Evolutionary conservation across 495 filamentous ascomycete species (phyloP).

Genomic region (Hypoxylon cercidicola): DNA sequence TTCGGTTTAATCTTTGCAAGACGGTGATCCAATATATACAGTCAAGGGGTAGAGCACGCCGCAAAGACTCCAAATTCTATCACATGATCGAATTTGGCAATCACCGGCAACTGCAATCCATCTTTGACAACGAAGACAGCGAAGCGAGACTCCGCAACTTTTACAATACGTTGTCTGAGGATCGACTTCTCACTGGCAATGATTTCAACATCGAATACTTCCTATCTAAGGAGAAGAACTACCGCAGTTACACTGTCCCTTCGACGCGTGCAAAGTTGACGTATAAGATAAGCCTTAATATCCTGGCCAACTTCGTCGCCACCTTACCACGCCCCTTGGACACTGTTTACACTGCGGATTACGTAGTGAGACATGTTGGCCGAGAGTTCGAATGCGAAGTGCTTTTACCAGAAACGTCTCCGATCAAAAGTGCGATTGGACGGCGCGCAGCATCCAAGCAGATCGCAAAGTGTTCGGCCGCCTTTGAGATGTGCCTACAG

Average conservation of each 20-base stretch:
- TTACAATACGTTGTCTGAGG: constrained; percentile 78
- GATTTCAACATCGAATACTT: constrained; percentile 66
- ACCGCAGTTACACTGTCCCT: constrained; percentile 69
- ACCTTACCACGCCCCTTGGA: constrained; percentile 70
- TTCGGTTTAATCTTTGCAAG: constrained; percentile 88
- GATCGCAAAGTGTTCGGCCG: constrained; percentile 88
- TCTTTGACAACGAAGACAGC: constrained; percentile 65
- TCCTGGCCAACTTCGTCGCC: constrained; percentile 69
- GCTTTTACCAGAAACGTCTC: constrained; percentile 79
- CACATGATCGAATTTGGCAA: constrained; percentile 84
- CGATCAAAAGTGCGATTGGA: constrained; percentile 74
- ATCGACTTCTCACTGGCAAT: constrained; percentile 74
- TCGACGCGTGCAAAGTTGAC: constrained; percentile 83
- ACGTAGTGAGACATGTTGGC: constrained; percentile 66
- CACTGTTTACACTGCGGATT: constrained; percentile 64
- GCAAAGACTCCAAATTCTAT: constrained; percentile 78
- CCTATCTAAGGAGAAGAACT: constrained; percentile 63
- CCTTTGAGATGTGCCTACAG: constrained; percentile 83
- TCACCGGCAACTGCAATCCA: constrained; percentile 60
- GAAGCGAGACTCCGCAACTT: constrained; percentile 74
- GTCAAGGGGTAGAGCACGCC: constrained; percentile 89
- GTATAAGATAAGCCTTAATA: constrained; percentile 73
- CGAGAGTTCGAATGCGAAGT: constrained; percentile 81
- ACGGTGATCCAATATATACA: constrained; percentile 97
- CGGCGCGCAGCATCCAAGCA: constrained; percentile 69